Percentiles rank a stretch among this genome's conserved stretches.
phyloP scores from a whole-genome alignment of 2,329 filamentous ascomycete species.

The Macrophomina pseudophaseolina region DNA sequence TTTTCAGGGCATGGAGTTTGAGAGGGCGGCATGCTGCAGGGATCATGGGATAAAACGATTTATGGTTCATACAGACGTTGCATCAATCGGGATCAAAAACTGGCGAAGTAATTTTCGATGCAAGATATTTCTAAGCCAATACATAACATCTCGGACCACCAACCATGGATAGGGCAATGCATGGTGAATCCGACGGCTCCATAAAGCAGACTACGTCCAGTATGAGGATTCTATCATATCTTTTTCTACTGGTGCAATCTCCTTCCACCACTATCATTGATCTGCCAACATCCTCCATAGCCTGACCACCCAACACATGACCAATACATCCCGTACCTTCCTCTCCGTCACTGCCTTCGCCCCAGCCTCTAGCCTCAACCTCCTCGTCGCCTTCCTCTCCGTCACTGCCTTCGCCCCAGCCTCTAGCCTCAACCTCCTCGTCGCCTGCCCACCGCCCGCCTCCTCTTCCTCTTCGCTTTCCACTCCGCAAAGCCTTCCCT shows the following conservation, averaged over 20 bases:
- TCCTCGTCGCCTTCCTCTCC: conserved; percentile 27
- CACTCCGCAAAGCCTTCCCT: background rate
- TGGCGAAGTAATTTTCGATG: no score
- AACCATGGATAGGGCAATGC: no score
- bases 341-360: conserved; percentile 9
- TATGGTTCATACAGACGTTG: background rate
- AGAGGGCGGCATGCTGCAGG: background rate
- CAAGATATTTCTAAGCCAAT: no score
- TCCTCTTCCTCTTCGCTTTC: background rate
- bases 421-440: conserved; percentile 26
- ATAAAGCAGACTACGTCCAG: no score
- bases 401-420: conserved; percentile 29
- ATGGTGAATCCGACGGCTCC: no score
- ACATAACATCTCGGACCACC: no score
- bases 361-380: conserved; percentile 28
- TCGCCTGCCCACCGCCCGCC: conserved; percentile 20
- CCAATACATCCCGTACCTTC: conserved; percentile 33
- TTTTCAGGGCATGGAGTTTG: background rate
- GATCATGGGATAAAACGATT: background rate
- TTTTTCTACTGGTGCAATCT: no score
- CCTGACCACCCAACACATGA: conserved; percentile 37
- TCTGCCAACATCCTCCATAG: conserved; percentile 29
- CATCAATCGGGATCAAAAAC: background rate
- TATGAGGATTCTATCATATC: no score
- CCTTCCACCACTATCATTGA: background rate